phyloP scores from a whole-genome alignment of 176 grass and related monocot species.

The Sorghum bicolor region Sorghum_bicolor_NCBIv3 NC_012871.2:5846001-5846500 shows the following conservation, averaged over 20 bases:
- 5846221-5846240: no score
- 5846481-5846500: background rate
- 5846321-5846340: background rate
- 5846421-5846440: background rate
- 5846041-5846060: background rate
- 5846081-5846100: background rate
- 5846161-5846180: background rate
- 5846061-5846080: background rate
- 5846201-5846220: background rate
- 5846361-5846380: background rate
- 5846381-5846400: background rate
- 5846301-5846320: no score
- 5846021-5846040: background rate
- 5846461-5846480: background rate
- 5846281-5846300: no score
- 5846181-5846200: background rate
- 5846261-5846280: no score
- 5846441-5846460: background rate
- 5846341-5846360: background rate
- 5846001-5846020: background rate
- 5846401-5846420: background rate
- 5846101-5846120: background rate
- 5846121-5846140: background rate
- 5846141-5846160: background rate
- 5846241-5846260: no score